Conservation (phyloP, 306 rosid species). For the Oemleria cerasiformis region DNA sequence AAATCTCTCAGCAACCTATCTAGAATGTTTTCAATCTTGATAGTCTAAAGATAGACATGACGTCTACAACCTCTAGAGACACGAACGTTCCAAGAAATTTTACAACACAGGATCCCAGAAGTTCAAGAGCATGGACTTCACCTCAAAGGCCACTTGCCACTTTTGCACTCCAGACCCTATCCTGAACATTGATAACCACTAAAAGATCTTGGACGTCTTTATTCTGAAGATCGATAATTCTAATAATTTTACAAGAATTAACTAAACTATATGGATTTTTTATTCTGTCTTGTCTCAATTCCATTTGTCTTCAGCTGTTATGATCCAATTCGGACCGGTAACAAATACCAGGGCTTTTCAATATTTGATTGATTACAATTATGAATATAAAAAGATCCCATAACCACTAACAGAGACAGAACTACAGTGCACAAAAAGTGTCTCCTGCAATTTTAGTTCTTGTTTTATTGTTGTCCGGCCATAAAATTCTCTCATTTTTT, state of each 20-base stretch:
- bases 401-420: no score
- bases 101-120: not conserved
- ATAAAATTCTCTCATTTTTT: no score
- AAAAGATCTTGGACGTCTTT: not conserved
- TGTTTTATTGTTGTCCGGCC: no score
- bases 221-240: no score
- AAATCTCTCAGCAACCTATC: not conserved
- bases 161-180: not conserved
- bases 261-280: not conserved
- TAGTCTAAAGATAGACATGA: not conserved
- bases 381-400: no score
- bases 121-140: not conserved
- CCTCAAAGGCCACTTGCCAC: not conserved
- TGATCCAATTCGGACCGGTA: no score
- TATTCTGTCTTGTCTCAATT: not conserved
- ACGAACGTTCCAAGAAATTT: not conserved
- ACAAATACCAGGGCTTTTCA: no score
- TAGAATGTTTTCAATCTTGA: not conserved
- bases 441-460: no score
- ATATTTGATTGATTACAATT: no score
- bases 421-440: no score
- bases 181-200: not conserved
- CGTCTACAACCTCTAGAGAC: not conserved
- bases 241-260: not conserved
- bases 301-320: not conserved